Evolutionary conservation across 257 asterid genomes (phyloP), one percentile per base, ranked within the genome.

Genomic region (Salvia miltiorrhiza): DNA sequence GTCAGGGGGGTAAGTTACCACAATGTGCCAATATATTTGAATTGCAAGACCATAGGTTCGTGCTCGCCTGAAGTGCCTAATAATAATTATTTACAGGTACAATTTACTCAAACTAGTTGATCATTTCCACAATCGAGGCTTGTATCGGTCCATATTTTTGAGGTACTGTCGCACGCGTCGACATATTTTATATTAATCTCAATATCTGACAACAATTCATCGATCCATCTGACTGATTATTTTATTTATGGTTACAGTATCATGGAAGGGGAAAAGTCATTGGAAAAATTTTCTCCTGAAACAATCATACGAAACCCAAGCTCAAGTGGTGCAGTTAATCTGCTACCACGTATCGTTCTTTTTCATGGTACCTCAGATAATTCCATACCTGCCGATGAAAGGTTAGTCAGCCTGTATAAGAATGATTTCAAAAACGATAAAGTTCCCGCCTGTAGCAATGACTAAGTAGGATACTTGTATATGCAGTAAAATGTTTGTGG

Each of bases 261-360:
- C 59, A 94, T 94, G 99, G 99, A 94, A 78, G 99, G 98, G 43
- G 96, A 94, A 71, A 77, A 91, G 49, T 81, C 85, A 21, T 73
- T 91, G 80, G 86, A 79, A 70, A 76, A 67, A 13, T 91, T 86
- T 79, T 94, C 99, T 53, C 99, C 99, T 64, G 99, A 89, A 82
- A 65, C 81, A 41, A 74, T 91, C 54, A 74, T 86, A 66, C 93
- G 70, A 56, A 74, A 79, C 32, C 71, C 71, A 71, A 77, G 74
- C 85, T 73, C 80, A 10, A 65, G 72, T 47, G 43, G 45, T 69
- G 85, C 83, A 55, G 81, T 79, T 53, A 58, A 81, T 58, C 63
- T 89, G 73, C 89, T 94, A 75, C 99, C 98, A 55, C 90, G 11
- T 55, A 70, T 88, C 30, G 63, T 94, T 75, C 92, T 91, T 63